Evolutionary conservation across 495 filamentous ascomycete genomes (phyloP).

Genomic region (Sphaerosporella brunnea): DNA sequence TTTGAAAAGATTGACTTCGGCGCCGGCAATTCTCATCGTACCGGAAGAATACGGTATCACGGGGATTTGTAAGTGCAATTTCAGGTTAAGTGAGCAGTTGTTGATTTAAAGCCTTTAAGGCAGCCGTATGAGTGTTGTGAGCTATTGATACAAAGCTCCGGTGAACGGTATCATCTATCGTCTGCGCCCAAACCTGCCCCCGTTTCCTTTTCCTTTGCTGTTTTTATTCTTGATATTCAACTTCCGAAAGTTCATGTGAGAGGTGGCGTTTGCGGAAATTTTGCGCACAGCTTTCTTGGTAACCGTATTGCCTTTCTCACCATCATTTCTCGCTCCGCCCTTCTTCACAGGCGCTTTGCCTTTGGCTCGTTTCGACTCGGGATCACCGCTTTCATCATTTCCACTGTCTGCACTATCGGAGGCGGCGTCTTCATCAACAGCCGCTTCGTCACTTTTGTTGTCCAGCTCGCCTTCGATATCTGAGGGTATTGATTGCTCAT

Average conservation of each 20-base stretch:
- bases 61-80: too few relatives aligned
- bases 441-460: slow-evolving; percentile 25
- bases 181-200: slow-evolving; percentile 25
- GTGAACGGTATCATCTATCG: too few relatives aligned
- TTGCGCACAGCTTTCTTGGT: slow-evolving; percentile 46
- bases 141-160: too few relatives aligned
- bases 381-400: slow-evolving; percentile 20
- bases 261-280: slow-evolving; percentile 54
- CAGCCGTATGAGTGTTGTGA: too few relatives aligned
- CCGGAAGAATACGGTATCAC: too few relatives aligned
- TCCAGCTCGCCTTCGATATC: slow-evolving; percentile 24
- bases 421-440: slow-evolving; percentile 24
- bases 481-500: neutral
- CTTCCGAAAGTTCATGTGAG: slow-evolving; percentile 51
- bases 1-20: too few relatives aligned
- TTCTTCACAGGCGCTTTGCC: slow-evolving; percentile 21
- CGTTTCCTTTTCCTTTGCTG: slow-evolving; percentile 23
- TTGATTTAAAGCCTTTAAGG: too few relatives aligned
- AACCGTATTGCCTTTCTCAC: slow-evolving; percentile 30
- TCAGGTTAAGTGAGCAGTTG: too few relatives aligned
- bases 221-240: slow-evolving; percentile 52
- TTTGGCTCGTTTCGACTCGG: slow-evolving; percentile 24
- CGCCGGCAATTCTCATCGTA: too few relatives aligned
- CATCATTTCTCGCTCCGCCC: slow-evolving; percentile 21
- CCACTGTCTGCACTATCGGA: slow-evolving; percentile 23